These are phyloP conservation scores for Colletotrichum scovillei DNA, from an alignment of 2,329 filamentous ascomycete species.

Conservation along the genomic window DNA sequence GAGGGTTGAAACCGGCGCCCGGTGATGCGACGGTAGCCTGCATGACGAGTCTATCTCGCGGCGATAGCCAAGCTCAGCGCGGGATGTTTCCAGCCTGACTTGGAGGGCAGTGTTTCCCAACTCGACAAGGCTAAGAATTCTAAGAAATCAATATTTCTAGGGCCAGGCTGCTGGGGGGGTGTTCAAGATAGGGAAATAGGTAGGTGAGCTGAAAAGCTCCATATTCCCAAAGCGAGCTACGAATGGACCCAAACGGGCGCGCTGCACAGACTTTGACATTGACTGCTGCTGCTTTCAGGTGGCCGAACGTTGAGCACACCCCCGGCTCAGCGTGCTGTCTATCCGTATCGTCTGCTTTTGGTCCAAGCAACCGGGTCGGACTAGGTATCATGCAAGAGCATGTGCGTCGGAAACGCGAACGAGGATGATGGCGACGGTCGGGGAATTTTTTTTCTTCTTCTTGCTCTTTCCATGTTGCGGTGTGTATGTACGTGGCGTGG, in stretches of 20 bases:
- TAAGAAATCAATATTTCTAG: slow-evolving; percentile 6
- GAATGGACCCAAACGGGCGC: neutral
- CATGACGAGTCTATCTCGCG: slow-evolving; percentile 7
- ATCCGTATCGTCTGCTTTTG: slow-evolving; percentile 2
- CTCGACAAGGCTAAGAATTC: too few species aligned
- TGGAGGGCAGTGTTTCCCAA: neutral
- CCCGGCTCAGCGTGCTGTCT: neutral
- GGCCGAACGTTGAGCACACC: neutral
- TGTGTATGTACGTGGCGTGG: neutral
- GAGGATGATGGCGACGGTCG: neutral
- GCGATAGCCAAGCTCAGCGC: neutral
- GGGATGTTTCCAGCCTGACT: slow-evolving; percentile 2
- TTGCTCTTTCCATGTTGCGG: neutral
- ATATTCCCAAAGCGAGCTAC: neutral
- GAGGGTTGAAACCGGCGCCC: slow-evolving; percentile 1
- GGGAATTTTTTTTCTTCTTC: neutral
- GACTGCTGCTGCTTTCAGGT: slow-evolving; percentile 9
- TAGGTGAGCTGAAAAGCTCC: neutral
- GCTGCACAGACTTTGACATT: neutral
- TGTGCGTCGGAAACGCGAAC: slow-evolving; percentile 2
- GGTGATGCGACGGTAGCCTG: slow-evolving; percentile 21
- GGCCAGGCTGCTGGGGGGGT: neutral
- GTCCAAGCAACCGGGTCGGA: slow-evolving; percentile 5
- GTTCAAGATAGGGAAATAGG: slow-evolving; percentile 17
- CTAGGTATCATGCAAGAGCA: slow-evolving; percentile 18